Percentiles rank a stretch among this genome's conserved stretches.
Conservation (phyloP, 768 basidiomycete species). For the Tricholoma hemisulphureum region DNA sequence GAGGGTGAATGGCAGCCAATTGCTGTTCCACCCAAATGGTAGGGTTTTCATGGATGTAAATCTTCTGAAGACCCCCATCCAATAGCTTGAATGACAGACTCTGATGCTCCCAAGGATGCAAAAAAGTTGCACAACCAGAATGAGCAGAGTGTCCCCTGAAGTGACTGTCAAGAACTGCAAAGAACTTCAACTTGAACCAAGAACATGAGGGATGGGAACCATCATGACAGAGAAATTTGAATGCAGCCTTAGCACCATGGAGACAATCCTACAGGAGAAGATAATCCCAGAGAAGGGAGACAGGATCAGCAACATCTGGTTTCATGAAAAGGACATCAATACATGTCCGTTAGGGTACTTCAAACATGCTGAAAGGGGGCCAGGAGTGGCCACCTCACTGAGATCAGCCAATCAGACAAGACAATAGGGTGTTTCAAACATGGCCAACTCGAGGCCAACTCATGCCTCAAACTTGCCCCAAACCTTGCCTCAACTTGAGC, state of each 20-base stretch:
- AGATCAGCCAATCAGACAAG: too few relatives aligned
- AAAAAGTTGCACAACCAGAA: not conserved
- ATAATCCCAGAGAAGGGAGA: not conserved
- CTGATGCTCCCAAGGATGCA: not conserved
- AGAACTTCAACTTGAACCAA: not conserved
- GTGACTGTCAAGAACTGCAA: not conserved
- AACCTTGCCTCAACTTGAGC: not conserved
- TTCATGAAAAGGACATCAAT: constrained; percentile 18
- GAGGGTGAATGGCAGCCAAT: not conserved
- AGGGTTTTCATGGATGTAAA: not conserved
- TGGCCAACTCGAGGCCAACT: not conserved
- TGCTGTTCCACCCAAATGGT: not conserved
- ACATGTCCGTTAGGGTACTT: too few relatives aligned
- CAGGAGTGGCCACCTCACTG: too few relatives aligned
- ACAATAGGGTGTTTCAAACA: too few relatives aligned
- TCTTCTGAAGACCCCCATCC: not conserved
- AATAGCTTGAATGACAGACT: not conserved
- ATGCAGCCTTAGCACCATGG: not conserved
- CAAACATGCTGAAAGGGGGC: too few relatives aligned
- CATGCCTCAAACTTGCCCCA: too few relatives aligned
- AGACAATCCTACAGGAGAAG: not conserved
- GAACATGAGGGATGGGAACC: not conserved
- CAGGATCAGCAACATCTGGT: constrained; percentile 17
- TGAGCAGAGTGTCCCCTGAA: not conserved
- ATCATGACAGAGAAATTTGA: not conserved